Evolutionary conservation across 495 filamentous ascomycete genomes (phyloP), one percentile per base, ranked within the genome.

Genomic region (Pseudevernia furfuracea): DNA sequence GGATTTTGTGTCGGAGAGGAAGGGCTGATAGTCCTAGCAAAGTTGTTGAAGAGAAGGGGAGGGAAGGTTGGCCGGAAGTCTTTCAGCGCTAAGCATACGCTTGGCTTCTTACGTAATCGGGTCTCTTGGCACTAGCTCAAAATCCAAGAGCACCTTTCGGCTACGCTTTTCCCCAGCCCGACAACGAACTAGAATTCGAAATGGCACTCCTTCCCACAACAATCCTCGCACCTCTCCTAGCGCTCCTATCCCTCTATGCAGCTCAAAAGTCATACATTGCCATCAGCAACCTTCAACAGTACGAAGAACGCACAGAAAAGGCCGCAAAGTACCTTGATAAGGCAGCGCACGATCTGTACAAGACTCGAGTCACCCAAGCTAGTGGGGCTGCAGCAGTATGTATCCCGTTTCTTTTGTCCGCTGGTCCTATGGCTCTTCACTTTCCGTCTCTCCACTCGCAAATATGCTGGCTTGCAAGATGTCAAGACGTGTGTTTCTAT

Each of bases 331-430:
- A 74, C 64, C 77, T 76, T 6, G 70, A 71, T 38, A 74, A 66
- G 21, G 78, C 71, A 6, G 74, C 70, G 25, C 58, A 73, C 17
- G 73, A 78, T 36, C 68, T 80, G 25, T 61, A 70, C 44, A 76
- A 75, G 68, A 81, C 79, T 19, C 68, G 76, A 58, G 74, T 70
- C 1, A 80, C 78, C 1, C 77, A 79, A 58, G 71, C 67, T 0
- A 69, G 72, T 46, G 75, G 71, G 12, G 75, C 75, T 3, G 59
- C 39, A 9, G 64, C 71, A 12, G 65, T 66, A 57, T 17, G 65
- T 66, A 15, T 28, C n/a, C 30, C 36, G 15, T 17, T 3, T 23
- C 7, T 4, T 12, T 46, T 23, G 2, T 46, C 21, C 43, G n/a
- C 7, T 11, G 4, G 23, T 28, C 23, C 2, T 17, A 17, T 7